These are phyloP conservation scores for Agaricus subrufescens DNA, from an alignment of 768 basidiomycete species.

Conservation along the genomic window DNA sequence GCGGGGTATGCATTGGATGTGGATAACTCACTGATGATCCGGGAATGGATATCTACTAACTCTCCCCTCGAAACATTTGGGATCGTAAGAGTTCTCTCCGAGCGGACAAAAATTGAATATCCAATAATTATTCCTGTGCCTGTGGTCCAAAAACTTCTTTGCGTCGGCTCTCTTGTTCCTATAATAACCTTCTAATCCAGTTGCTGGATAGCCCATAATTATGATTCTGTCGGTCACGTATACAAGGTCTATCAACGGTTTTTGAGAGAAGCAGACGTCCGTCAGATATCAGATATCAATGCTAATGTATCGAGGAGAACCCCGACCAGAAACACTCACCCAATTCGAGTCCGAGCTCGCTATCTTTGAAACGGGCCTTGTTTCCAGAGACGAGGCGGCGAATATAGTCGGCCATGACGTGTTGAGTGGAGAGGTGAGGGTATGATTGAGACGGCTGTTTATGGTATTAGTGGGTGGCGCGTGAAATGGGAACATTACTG, in stretches of 20 bases:
- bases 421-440: too few relatives aligned
- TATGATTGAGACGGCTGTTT: background rate
- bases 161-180: conserved; percentile 76
- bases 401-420: conserved; percentile 57
- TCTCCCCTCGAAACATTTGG: conserved; percentile 61
- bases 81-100: conserved; percentile 75
- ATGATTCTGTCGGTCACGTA: conserved; percentile 74
- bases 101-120: conserved; percentile 87
- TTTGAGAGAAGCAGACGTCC: background rate
- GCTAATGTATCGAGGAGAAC: too few relatives aligned
- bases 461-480: background rate
- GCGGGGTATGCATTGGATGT: background rate
- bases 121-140: conserved; percentile 78
- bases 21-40: conserved; percentile 72
- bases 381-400: conserved; percentile 76
- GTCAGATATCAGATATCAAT: background rate
- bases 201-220: conserved; percentile 82
- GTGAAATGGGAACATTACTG: too few relatives aligned
- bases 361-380: conserved; percentile 75
- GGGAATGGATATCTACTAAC: conserved; percentile 87
- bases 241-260: conserved; percentile 38
- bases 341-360: conserved; percentile 62
- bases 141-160: conserved; percentile 64
- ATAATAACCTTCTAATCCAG: conserved; percentile 74
- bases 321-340: conserved; percentile 29